phyloP scores from a whole-genome alignment of 2,329 filamentous ascomycete genomes.

The Colletotrichum spinosum region DNA sequence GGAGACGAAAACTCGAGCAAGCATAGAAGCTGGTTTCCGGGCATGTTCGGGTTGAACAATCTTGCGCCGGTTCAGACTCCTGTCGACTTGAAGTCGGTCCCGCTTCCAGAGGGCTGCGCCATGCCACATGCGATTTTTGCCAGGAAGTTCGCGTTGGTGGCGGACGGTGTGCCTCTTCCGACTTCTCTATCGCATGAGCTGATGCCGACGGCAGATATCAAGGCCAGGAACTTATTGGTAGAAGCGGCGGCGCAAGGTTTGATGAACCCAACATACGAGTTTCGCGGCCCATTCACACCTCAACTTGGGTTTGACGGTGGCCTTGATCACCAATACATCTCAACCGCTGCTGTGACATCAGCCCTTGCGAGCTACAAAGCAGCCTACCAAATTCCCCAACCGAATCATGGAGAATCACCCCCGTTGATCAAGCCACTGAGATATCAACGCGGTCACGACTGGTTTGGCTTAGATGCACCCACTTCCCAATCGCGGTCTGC shows the following conservation, averaged over 20 bases:
- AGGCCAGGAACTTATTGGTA: slow-evolving; percentile 50
- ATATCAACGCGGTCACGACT: slow-evolving; percentile 25
- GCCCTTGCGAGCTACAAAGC: slow-evolving; percentile 1
- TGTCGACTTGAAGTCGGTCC: slow-evolving; percentile 37
- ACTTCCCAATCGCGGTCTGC: background rate
- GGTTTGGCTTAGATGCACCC: slow-evolving; percentile 32
- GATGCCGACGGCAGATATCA: slow-evolving; percentile 56
- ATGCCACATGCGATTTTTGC: slow-evolving; percentile 59
- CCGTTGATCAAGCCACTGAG: background rate
- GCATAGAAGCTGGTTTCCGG: slow-evolving; percentile 23
- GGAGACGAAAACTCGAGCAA: slow-evolving; percentile 1
- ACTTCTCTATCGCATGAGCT: slow-evolving; percentile 47
- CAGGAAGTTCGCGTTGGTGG: slow-evolving; percentile 53
- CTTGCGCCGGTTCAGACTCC: slow-evolving; percentile 24
- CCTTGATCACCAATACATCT: slow-evolving; percentile 53
- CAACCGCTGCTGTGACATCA: slow-evolving; percentile 1
- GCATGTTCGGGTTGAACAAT: slow-evolving; percentile 29
- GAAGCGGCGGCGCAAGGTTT: slow-evolving; percentile 44
- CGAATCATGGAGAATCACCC: background rate
- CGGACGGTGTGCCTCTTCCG: slow-evolving; percentile 47
- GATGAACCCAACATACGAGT: slow-evolving; percentile 45
- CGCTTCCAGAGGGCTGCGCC: slow-evolving; percentile 49
- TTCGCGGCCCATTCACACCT: slow-evolving; percentile 57
- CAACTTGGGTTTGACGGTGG: slow-evolving; percentile 59
- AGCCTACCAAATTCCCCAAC: background rate